Conservation (phyloP, 2,329 filamentous ascomycete species). For the Botrytis medusae region DNA sequence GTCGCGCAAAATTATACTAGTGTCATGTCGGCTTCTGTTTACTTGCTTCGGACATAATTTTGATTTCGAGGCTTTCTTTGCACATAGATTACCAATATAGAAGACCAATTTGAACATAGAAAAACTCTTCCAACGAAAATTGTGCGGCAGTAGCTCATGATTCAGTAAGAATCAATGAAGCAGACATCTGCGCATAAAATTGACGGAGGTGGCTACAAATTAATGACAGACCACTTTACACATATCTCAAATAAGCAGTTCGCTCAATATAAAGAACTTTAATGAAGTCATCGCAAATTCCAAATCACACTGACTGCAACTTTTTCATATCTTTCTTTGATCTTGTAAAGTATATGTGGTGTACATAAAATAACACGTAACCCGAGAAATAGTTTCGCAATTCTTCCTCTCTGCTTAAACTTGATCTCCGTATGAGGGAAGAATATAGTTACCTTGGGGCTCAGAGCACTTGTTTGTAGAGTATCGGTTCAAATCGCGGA, state of each 20-base stretch:
- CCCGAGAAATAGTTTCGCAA: too few relatives aligned
- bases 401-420: too few relatives aligned
- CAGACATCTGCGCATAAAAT: neutral
- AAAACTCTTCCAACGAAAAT: neutral
- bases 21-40: neutral
- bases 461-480: too few relatives aligned
- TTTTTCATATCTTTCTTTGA: neutral
- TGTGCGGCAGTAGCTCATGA: neutral
- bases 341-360: too few relatives aligned
- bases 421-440: too few relatives aligned
- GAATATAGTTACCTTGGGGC: too few relatives aligned
- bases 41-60: neutral
- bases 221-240: neutral
- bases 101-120: neutral
- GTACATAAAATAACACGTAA: too few relatives aligned
- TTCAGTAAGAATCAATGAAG: neutral
- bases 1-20: too few relatives aligned
- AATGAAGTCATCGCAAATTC: neutral
- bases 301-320: neutral
- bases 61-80: neutral
- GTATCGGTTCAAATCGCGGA: too few relatives aligned
- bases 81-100: neutral
- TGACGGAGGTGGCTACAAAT: neutral
- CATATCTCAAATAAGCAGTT: neutral
- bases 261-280: accelerated